phyloP scores from a whole-genome alignment of 2,329 filamentous ascomycete genomes.

The Colletotrichum lindemuthianum region DNA sequence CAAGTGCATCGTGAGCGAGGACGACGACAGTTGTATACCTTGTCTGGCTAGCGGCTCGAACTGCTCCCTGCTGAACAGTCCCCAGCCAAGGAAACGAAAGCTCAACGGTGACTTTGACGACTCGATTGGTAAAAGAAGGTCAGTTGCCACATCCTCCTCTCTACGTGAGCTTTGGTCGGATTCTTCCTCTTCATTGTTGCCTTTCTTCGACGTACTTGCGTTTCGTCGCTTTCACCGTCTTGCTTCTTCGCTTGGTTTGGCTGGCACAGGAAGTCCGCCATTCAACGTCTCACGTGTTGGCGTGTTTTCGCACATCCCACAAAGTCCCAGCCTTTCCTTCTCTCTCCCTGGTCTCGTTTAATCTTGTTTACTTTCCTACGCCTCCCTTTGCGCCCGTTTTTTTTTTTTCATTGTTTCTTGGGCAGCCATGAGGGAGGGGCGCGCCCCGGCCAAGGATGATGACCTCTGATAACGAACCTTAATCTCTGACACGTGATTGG shows the following conservation, averaged over 20 bases:
- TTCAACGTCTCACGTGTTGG: too few species aligned
- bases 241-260: slow-evolving; percentile 4
- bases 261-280: not conserved
- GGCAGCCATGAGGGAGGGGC: slow-evolving; percentile 14
- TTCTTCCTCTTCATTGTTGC: not conserved
- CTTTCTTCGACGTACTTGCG: not conserved
- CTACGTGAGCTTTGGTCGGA: not conserved
- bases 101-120: slow-evolving; percentile 71
- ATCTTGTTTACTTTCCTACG: too few species aligned
- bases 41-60: slow-evolving; percentile 83
- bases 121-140: slow-evolving; percentile 74
- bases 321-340: too few species aligned
- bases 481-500: slow-evolving; percentile 61
- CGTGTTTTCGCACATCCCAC: too few species aligned
- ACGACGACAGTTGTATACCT: slow-evolving; percentile 75
- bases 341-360: too few species aligned
- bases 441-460: slow-evolving; percentile 21
- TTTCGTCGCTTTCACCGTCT: not conserved
- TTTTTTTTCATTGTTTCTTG: slow-evolving; percentile 14
- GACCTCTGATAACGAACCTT: slow-evolving; percentile 33
- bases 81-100: slow-evolving; percentile 83
- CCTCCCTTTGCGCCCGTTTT: slow-evolving; percentile 17
- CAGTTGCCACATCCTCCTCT: slow-evolving; percentile 48
- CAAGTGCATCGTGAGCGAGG: slow-evolving; percentile 79
- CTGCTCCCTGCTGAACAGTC: slow-evolving; percentile 82